These are phyloP conservation scores for Physcomitrium patens DNA, from an alignment of 225 moss, liverwort and hornwort species.

Conservation along the genomic window DNA sequence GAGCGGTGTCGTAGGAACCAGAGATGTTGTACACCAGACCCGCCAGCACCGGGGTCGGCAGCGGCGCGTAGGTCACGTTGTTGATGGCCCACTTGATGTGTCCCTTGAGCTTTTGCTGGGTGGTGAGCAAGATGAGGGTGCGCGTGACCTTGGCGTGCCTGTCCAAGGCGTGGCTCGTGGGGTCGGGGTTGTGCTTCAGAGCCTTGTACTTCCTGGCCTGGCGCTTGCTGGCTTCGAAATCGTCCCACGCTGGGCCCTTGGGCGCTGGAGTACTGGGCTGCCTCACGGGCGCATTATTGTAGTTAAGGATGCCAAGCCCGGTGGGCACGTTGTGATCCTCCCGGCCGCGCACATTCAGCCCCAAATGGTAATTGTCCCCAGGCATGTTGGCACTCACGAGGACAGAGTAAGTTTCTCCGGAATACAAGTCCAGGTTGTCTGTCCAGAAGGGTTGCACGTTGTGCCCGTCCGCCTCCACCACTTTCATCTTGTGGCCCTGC, in stretches of 20 bases:
- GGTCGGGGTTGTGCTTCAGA: constrained; percentile 23
- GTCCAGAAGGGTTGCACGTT: constrained; percentile 49
- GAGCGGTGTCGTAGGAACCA: neutral
- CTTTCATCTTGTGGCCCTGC: constrained; percentile 51
- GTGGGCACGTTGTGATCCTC: constrained; percentile 18
- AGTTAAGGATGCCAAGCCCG: constrained; percentile 45
- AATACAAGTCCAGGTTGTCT: constrained; percentile 56
- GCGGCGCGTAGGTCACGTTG: constrained; percentile 54
- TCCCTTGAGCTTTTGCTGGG: constrained; percentile 38
- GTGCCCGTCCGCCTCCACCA: constrained; percentile 61
- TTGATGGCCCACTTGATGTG: constrained; percentile 49
- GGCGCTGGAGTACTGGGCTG: constrained; percentile 37
- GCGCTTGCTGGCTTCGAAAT: constrained; percentile 39
- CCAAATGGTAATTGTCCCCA: constrained; percentile 55
- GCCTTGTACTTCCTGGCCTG: constrained; percentile 48
- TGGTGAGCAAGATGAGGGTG: constrained; percentile 45
- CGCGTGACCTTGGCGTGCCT: constrained; percentile 8
- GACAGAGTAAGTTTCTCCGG: constrained; percentile 55
- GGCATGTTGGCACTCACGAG: constrained; percentile 31
- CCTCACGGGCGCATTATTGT: neutral
- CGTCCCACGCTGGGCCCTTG: constrained; percentile 49
- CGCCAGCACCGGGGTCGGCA: constrained; percentile 50
- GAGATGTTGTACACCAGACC: constrained; percentile 36
- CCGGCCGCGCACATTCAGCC: constrained; percentile 70
- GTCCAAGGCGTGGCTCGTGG: constrained; percentile 34